Evolutionary conservation across 2,329 filamentous ascomycete genomes (phyloP).

Genomic region (Epichloe gansuensis): DNA sequence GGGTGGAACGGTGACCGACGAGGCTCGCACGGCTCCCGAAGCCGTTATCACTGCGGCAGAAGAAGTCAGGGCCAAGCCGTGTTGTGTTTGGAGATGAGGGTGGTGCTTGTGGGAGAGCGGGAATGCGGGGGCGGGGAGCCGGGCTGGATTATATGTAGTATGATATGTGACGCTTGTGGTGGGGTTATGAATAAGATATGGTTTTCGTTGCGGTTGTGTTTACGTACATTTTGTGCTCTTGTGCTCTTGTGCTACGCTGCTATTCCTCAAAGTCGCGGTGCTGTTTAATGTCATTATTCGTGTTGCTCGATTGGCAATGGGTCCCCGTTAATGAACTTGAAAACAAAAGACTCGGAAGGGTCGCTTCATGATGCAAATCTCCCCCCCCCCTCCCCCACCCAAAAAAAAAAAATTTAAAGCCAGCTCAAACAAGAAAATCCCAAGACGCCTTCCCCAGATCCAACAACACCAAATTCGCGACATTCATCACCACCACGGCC

Average conservation of each 20-base stretch:
- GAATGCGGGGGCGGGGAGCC: not conserved
- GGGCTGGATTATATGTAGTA: not conserved
- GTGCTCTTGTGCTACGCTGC: not conserved
- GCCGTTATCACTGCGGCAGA: not conserved
- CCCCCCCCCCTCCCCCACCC: too few relatives aligned
- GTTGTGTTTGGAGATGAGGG: not conserved
- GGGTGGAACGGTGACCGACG: too few relatives aligned
- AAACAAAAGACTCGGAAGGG: too few relatives aligned
- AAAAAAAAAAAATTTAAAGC: too few relatives aligned
- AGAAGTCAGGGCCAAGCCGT: not conserved
- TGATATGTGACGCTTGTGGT: not conserved
- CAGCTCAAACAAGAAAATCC: not conserved
- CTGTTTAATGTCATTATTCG: too few relatives aligned
- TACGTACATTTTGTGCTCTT: not conserved
- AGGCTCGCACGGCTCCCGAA: too few relatives aligned
- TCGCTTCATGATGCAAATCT: too few relatives aligned
- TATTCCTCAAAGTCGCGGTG: not conserved
- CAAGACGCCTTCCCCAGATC: slow-evolving; percentile 18
- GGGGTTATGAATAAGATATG: not conserved
- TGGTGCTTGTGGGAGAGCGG: not conserved
- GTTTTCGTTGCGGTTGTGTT: too few relatives aligned
- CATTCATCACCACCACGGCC: slow-evolving; percentile 55
- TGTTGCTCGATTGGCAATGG: too few relatives aligned
- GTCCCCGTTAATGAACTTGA: too few relatives aligned
- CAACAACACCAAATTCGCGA: slow-evolving; percentile 60